Evolutionary conservation across 768 basidiomycete species (phyloP), one percentile per base, ranked within the genome.

Genomic region (Ramaria rubella): DNA sequence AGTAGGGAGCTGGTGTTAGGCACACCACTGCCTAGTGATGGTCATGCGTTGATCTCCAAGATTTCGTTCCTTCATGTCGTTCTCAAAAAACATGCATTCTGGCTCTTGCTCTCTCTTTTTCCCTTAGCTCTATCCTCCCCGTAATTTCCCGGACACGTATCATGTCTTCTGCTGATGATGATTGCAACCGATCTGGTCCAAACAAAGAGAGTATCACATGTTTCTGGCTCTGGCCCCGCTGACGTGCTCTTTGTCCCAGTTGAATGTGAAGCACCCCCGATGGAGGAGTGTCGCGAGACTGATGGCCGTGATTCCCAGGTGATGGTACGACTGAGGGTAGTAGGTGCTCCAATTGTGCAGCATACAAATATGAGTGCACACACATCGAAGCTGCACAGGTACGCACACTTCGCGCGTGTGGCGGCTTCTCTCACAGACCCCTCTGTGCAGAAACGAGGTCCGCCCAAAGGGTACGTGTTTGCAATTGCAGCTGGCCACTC

Each of bases 371-470:
- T 38, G 79, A 84, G 19, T 88, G 86, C 66, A 85, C 81, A 1
- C 86, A 87, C 63, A 75, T 80, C 53, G 83, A 86, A 68, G 78
- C 82, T 19, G 80, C 82, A 11, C 86, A 85, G 78, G 84, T 84
- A 58, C 42, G 74, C 57, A 2, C 36, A 17, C 11, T n/a, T 49
- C 17, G 15, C 2, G 12, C 51, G 11, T 49, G 26, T 26, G 53
- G 38, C 40, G 40, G 26, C 17, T n/a, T 26, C 27, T 3, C 34
- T 23, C 14, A 19, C 2, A 29, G 44, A 33, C 30, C 40, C 59
- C 49, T 46, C 61, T 62, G 17, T 60, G 17, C 57, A 75, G 73
- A 75, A 75, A 67, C 74, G 85, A 23, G 85, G 85, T 3, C 77
- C 66, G 15, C 66, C 66, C 17, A 66, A 67, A 49, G 65, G 66